These are phyloP conservation scores for Cryptosporidium meleagridis DNA, from an alignment of 169 alveolate genomes.

Conservation along the genomic window DNA sequence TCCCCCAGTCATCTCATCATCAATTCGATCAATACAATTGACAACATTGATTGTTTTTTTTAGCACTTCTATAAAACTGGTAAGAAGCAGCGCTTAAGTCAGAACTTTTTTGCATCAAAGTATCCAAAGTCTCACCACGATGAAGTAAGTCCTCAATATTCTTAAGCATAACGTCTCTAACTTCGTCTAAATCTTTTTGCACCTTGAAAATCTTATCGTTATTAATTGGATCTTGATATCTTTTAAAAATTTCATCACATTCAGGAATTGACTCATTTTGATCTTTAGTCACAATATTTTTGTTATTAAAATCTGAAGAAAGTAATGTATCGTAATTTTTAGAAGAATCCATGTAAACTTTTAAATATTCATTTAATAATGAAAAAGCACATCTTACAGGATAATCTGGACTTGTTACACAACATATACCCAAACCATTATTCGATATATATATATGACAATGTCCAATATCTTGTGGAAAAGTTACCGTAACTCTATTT, in stretches of 20 bases:
- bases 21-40: conserved; percentile 76
- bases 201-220: conserved; percentile 92
- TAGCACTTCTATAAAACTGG: conserved; percentile 91
- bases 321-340: not conserved
- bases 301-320: not conserved
- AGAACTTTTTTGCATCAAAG: conserved; percentile 91
- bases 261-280: conserved; percentile 83
- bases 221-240: conserved; percentile 92
- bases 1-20: no score
- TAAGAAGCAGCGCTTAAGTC: conserved; percentile 88
- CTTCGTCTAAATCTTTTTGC: conserved; percentile 93
- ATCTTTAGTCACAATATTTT: conserved; percentile 27
- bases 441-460: conserved; percentile 80
- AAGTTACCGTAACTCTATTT: conserved; percentile 86
- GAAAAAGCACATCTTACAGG: conserved; percentile 88
- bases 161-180: conserved; percentile 84
- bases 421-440: conserved; percentile 79
- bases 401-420: conserved; percentile 81
- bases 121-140: conserved; percentile 94
- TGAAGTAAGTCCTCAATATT: conserved; percentile 87
- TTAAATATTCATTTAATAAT: conserved; percentile 76
- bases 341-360: conserved; percentile 21
- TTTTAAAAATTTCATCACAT: conserved; percentile 85
- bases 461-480: conserved; percentile 86
- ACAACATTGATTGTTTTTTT: conserved; percentile 92